Evolutionary conservation across 192 early-diverging fungal genomes (phyloP).

Genomic region (Coemansia sp.): DNA sequence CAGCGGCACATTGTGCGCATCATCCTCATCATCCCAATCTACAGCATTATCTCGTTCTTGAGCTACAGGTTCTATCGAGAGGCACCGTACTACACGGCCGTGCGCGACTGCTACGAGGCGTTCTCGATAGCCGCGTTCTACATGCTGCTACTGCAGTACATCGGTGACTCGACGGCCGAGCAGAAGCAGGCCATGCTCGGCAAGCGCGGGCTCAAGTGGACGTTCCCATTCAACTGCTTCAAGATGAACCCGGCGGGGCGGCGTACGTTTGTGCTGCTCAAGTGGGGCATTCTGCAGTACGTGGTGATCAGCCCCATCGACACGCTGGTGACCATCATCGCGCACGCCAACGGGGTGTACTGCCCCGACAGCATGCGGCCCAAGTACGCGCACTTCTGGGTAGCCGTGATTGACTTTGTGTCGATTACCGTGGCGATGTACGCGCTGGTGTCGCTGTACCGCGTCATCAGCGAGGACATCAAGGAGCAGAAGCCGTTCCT

Average conservation of each 20-base stretch:
- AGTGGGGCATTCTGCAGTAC: conserved; percentile 70
- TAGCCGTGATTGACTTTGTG: conserved; percentile 61
- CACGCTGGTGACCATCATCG: conserved; percentile 61
- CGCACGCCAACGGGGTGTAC: conserved; percentile 59
- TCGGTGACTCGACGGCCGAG: conserved; percentile 55
- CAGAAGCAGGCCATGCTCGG: conserved; percentile 50
- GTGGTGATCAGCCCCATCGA: conserved; percentile 59
- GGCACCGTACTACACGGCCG: conserved; percentile 63
- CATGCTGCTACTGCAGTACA: conserved; percentile 64
- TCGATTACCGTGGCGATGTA: conserved; percentile 68
- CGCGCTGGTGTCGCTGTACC: conserved; percentile 61
- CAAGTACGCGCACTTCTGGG: conserved; percentile 64
- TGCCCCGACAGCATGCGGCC: conserved; percentile 62
- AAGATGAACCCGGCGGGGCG: conserved; percentile 57
- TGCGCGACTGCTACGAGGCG: conserved; percentile 74
- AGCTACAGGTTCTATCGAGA: conserved; percentile 68
- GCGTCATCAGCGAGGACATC: conserved; percentile 60
- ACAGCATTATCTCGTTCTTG: conserved; percentile 64
- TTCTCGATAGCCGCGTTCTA: conserved; percentile 74
- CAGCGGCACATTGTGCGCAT: conserved; percentile 79
- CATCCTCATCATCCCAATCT: conserved; percentile 70
- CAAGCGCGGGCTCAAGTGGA: conserved; percentile 52
- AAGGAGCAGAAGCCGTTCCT: conserved; percentile 51
- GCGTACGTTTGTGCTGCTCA: conserved; percentile 58
- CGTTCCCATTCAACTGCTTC: conserved; percentile 63